Base-by-base conservation (phyloP, 192 early-diverging fungal species). In the Diversispora eburnea region DNA sequence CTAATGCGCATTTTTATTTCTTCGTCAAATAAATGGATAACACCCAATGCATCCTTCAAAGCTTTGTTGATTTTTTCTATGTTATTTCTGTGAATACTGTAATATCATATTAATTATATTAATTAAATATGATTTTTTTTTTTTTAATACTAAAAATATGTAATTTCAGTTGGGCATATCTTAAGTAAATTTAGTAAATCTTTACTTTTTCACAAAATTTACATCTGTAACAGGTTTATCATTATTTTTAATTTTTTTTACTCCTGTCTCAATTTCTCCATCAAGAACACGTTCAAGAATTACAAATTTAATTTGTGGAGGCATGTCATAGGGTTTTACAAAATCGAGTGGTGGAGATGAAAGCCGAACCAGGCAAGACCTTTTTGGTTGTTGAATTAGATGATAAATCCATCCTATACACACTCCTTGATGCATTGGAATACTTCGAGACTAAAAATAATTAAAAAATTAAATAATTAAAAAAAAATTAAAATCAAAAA, bases 21-120 rank as follows among this genome's bases (percentile, higher is more conserved):
- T 75, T 76, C 78, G 58, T 83, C 79, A 22, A 73, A 73, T 25
- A 83, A 62, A 10, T 78, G 73, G 19, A 81, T 20, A 13, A 77
- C 75, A 10, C 74, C 75, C 17, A 80, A 62, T 3, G 70, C 80
- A 15, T 65, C 54, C 45, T 65, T 55, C 10, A 83, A 43, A 19
- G 67, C 59, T 3, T 68, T 8, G 33, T 75, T 52, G 22, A 81
- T 73, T 0, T 8, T 42, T 48, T 60, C 57, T 2, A 65, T 45
- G 58, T 80, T 72, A 9, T 12, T 7, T 22, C 7, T n/a, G 48
- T 61, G 22, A 49, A 72, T 61, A 17, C 58, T 72, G 25, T 61
- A 25, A 48, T 56, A 33, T 72, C 33, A 68, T 25, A 17, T 6
- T n/a, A 41, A 49, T 54, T 25, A 5, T 15, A 15, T 39, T 52